These are phyloP conservation scores for Aspergillus fumigatiaffinis DNA, from an alignment of 2,329 filamentous ascomycete species.

Conservation along the genomic window DNA sequence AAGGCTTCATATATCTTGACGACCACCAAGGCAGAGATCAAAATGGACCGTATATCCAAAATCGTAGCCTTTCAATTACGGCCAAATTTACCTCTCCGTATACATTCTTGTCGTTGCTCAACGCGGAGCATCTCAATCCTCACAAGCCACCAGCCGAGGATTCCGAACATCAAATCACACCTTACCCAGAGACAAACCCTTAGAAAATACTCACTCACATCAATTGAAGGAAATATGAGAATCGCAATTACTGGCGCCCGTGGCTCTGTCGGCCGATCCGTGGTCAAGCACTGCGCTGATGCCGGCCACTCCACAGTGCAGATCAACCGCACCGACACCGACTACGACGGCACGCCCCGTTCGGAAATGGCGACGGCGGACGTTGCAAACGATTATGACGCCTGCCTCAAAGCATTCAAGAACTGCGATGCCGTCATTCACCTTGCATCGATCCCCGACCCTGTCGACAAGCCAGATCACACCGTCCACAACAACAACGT, in stretches of 20 bases:
- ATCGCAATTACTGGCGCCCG: slow-evolving; percentile 41
- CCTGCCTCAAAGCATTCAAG: slow-evolving; percentile 27
- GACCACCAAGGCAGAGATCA: neutral
- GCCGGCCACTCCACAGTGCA: slow-evolving; percentile 33
- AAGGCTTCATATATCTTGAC: neutral
- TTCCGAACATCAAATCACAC: too few species aligned
- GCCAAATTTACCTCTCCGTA: too few species aligned
- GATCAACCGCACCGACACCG: slow-evolving; percentile 28
- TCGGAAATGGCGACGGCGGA: slow-evolving; percentile 34
- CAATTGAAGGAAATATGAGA: slow-evolving; percentile 24
- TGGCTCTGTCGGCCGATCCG: slow-evolving; percentile 28
- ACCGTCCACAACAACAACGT: slow-evolving; percentile 38
- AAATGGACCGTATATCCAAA: too few species aligned
- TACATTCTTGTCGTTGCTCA: too few species aligned
- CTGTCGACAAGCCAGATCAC: slow-evolving; percentile 28
- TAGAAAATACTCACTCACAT: neutral
- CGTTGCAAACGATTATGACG: slow-evolving; percentile 31
- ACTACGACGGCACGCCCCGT: slow-evolving; percentile 28
- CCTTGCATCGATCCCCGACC: slow-evolving; percentile 36
- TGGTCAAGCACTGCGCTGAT: slow-evolving; percentile 29
- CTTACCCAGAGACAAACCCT: neutral
- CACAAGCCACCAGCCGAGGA: too few species aligned
- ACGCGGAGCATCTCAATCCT: too few species aligned
- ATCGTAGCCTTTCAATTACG: too few species aligned
- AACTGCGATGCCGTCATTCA: slow-evolving; percentile 39